Evolutionary conservation across 441 rosid genomes (phyloP).

Genomic region (Adansonia madagascariensis): DNA sequence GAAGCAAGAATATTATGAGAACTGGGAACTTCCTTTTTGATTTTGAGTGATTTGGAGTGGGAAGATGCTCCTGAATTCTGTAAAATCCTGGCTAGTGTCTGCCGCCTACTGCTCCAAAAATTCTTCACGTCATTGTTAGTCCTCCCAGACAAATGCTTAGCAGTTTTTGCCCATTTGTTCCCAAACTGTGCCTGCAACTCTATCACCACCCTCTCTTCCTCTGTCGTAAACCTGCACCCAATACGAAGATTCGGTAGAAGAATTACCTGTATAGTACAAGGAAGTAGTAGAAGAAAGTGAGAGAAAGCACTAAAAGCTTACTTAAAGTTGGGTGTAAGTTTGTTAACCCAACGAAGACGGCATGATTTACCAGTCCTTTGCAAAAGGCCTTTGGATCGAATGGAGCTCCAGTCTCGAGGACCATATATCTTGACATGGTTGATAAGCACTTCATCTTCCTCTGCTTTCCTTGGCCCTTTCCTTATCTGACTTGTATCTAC

Average conservation of each 20-base stretch:
- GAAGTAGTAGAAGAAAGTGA: neutral
- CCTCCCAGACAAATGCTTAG: conserved; percentile 76
- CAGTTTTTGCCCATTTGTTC: conserved; percentile 94
- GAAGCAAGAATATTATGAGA: conserved; percentile 32
- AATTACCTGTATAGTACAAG: neutral
- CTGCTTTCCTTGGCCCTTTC: conserved; percentile 94
- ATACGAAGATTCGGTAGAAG: conserved; percentile 29
- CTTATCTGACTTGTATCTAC: conserved; percentile 71
- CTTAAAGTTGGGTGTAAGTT: conserved; percentile 89
- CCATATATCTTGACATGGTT: conserved; percentile 76
- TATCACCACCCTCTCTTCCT: conserved; percentile 87
- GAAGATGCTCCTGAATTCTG: conserved; percentile 50
- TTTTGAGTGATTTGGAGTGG: conserved; percentile 40
- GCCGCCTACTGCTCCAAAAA: conserved; percentile 92
- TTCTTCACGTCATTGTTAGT: conserved; percentile 96
- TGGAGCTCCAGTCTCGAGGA: conserved; percentile 98
- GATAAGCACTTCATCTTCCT: conserved; percentile 76
- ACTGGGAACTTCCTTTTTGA: conserved; percentile 30
- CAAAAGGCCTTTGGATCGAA: conserved; percentile 96
- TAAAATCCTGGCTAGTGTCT: conserved; percentile 73
- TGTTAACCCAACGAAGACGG: conserved; percentile 98
- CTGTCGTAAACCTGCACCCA: conserved; percentile 85
- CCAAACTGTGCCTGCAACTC: conserved; percentile 84
- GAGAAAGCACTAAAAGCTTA: conserved; percentile 26
- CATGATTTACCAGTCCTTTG: conserved; percentile 90